These are phyloP conservation scores for Sclerotiophoma versabilis DNA, from an alignment of 2,329 filamentous ascomycete species.

Conservation along the genomic window DNA sequence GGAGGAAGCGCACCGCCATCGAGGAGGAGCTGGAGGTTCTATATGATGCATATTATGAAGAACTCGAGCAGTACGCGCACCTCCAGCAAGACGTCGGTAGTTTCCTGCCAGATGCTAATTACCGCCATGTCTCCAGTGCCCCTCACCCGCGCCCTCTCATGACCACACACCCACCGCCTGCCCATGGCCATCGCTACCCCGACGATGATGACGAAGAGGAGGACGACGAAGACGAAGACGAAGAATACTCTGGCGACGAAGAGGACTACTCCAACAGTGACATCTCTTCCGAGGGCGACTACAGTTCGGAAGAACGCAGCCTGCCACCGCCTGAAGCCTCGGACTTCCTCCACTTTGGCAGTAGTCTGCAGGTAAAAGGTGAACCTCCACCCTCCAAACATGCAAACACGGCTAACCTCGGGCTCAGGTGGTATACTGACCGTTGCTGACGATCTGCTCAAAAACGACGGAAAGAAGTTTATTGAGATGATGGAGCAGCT, in stretches of 20 bases:
- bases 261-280: slow-evolving; percentile 63
- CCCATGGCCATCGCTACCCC: slow-evolving; percentile 62
- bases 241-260: slow-evolving; percentile 63
- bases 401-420: background rate
- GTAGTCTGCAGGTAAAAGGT: slow-evolving; percentile 94
- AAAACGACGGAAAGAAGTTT: slow-evolving; percentile 99
- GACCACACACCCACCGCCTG: slow-evolving; percentile 71
- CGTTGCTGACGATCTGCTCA: slow-evolving; percentile 95
- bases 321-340: slow-evolving; percentile 71
- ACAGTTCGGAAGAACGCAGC: slow-evolving; percentile 69
- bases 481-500: slow-evolving; percentile 99
- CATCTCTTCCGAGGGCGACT: slow-evolving; percentile 71
- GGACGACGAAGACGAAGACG: slow-evolving; percentile 52
- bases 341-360: slow-evolving; percentile 97
- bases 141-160: slow-evolving; percentile 67
- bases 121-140: slow-evolving; percentile 60
- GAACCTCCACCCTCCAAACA: slow-evolving; percentile 14
- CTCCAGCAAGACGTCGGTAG: slow-evolving; percentile 75
- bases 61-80: slow-evolving; percentile 96
- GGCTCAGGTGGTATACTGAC: slow-evolving; percentile 90
- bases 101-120: slow-evolving; percentile 72
- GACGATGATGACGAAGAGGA: slow-evolving; percentile 63
- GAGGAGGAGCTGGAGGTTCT: slow-evolving; percentile 97
- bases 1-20: slow-evolving; percentile 93
- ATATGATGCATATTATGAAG: slow-evolving; percentile 98